phyloP scores from a whole-genome alignment of 257 asterid species.

The Lycium ferocissimum region DNA sequence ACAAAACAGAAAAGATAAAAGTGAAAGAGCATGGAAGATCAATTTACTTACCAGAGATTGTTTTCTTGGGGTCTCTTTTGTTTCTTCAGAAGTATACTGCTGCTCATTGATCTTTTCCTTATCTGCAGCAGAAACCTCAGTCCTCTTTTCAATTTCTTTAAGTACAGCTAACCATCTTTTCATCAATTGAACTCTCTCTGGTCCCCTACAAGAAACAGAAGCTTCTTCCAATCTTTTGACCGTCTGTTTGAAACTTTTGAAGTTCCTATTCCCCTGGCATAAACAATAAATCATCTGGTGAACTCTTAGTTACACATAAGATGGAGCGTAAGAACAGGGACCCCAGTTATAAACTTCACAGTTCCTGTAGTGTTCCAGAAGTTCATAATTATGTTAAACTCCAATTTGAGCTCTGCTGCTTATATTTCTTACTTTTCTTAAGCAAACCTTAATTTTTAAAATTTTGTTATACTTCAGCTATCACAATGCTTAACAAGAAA shows the following conservation, averaged over 20 bases:
- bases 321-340: background rate
- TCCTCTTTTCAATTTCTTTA: slow-evolving; percentile 59
- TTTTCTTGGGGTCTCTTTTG: slow-evolving; percentile 70
- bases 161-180: slow-evolving; percentile 85
- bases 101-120: slow-evolving; percentile 58
- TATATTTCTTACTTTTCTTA: background rate
- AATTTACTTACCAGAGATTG: slow-evolving; percentile 66
- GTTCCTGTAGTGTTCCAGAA: background rate
- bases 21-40: slow-evolving; percentile 24
- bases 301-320: slow-evolving; percentile 1
- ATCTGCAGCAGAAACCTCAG: slow-evolving; percentile 54
- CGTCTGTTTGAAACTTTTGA: slow-evolving; percentile 89
- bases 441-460: background rate
- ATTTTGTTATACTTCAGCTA: background rate
- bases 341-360: background rate
- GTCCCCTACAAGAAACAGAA: slow-evolving; percentile 91
- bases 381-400: slow-evolving; percentile 18
- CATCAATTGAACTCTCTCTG: slow-evolving; percentile 82
- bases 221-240: slow-evolving; percentile 95
- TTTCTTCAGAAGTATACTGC: slow-evolving; percentile 64
- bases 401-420: background rate
- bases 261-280: slow-evolving; percentile 66
- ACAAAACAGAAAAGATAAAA: slow-evolving; percentile 5
- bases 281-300: background rate
- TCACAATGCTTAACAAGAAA: slow-evolving; percentile 4